These are phyloP conservation scores for Tricholoma terreum DNA, from an alignment of 768 basidiomycete species.

Conservation along the genomic window DNA sequence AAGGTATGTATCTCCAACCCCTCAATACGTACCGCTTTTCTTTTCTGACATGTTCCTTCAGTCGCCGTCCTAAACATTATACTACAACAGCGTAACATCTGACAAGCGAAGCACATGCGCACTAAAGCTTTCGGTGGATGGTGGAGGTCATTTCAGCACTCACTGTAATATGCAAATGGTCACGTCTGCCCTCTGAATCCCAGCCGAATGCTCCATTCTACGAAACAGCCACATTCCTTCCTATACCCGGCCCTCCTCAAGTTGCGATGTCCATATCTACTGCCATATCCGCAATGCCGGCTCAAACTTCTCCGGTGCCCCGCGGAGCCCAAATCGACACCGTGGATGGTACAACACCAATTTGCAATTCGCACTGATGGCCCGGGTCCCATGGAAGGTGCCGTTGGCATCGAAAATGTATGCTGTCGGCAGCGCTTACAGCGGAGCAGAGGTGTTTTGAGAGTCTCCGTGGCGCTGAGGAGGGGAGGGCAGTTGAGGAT, in stretches of 20 bases:
- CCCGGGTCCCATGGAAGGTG: no score
- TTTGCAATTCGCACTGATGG: slow-evolving; percentile 43
- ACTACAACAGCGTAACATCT: no score
- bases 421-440: slow-evolving; percentile 39
- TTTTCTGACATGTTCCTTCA: no score
- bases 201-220: slow-evolving; percentile 34
- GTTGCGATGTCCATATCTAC: slow-evolving; percentile 37
- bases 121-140: slow-evolving; percentile 47
- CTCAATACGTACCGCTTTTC: no score
- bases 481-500: slow-evolving; percentile 48
- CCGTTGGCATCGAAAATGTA: slow-evolving; percentile 56
- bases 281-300: slow-evolving; percentile 42
- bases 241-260: slow-evolving; percentile 36
- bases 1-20: no score
- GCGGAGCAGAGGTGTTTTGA: slow-evolving; percentile 39
- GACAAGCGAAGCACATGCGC: no score
- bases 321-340: slow-evolving; percentile 33
- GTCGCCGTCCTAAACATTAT: no score
- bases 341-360: slow-evolving; percentile 7
- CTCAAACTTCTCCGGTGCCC: slow-evolving; percentile 52
- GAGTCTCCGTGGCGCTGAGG: slow-evolving; percentile 49
- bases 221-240: slow-evolving; percentile 26
- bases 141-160: slow-evolving; percentile 56
- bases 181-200: slow-evolving; percentile 36
- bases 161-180: slow-evolving; percentile 67